Base-by-base conservation (phyloP, 257 asterid species). In the Buddleja alternifolia region DNA sequence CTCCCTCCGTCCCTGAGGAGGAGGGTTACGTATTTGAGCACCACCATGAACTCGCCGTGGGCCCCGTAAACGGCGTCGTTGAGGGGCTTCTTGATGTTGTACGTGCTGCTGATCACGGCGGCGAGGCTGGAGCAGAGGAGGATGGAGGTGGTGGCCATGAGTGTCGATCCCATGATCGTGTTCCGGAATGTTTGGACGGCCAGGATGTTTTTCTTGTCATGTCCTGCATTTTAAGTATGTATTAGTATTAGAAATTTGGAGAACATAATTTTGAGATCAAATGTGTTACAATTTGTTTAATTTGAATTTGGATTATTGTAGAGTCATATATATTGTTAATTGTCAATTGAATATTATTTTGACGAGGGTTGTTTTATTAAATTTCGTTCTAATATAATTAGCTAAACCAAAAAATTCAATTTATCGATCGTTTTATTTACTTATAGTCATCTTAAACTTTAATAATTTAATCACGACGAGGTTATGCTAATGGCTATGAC, bases 141-240 rank as follows among this genome's bases (percentile, higher is more conserved):
- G 73, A 93, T 82, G 5, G 98, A 93, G 15, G 96, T 86, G 2
- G 98, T 93, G 50, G 98, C 98, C 98, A 93, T 93, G 10, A 93
- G 75, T 1, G 97, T 93, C 20, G 92, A 84, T 17, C 97, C 95
- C 98, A 93, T 93, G 15, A 93, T 93, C 52, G 93, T 83, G 82
- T 93, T 93, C 0, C 97, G 79, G 1, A 93, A 84, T 0, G 97
- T 90, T 60, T 90, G 98, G 42, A 93, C 93, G 19, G 95, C 96
- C 69, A 93, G 78, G 66, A 93, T 90, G 86, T 93, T 93, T 67
- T 93, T 93, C 84, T 93, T 93, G 1, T 93, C 98, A 41, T 90
- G 50, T 93, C 98, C 98, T 93, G 88, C 63, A 72, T 40, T 36
- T 7, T 7, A n/a, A n/a, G n/a, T n/a, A n/a, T 29, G 34, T 29